Percentiles rank a stretch among this genome's conserved stretches.
phyloP scores from a whole-genome alignment of 176 grass and related monocot genomes.

The Musa schizocarpa region DNA sequence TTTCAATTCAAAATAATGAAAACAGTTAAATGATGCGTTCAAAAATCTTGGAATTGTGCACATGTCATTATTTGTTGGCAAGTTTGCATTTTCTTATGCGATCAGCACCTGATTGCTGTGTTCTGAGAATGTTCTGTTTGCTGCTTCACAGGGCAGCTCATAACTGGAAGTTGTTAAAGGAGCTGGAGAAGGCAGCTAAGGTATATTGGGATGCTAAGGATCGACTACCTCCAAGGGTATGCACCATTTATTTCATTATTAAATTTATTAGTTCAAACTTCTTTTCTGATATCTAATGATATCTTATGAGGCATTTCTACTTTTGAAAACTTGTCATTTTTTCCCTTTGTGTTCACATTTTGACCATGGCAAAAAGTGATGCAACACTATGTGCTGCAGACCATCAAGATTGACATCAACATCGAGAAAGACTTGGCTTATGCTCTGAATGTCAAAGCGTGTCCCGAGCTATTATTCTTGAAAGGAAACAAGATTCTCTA shows the following conservation, averaged over 20 bases:
- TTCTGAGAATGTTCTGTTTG: not conserved
- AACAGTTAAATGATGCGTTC: no score
- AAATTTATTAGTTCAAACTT: not conserved
- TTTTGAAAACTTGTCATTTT: not conserved
- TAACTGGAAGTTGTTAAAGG: slow-evolving; percentile 85
- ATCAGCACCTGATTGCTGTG: not conserved
- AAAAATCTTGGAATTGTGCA: no score
- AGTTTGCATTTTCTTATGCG: not conserved
- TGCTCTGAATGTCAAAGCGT: slow-evolving; percentile 81
- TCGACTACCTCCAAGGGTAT: slow-evolving; percentile 67
- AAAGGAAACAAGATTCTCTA: slow-evolving; percentile 81
- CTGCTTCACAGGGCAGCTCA: slow-evolving; percentile 48
- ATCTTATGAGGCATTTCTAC: not conserved
- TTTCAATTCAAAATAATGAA: no score
- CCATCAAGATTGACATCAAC: slow-evolving; percentile 86
- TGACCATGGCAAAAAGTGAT: not conserved
- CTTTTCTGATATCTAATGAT: not conserved
- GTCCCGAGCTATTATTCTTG: slow-evolving; percentile 82
- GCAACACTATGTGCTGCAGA: slow-evolving; percentile 44
- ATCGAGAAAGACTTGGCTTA: slow-evolving; percentile 75
- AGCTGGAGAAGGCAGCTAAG: slow-evolving; percentile 80
- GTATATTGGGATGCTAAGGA: slow-evolving; percentile 93
- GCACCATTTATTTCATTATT: not conserved
- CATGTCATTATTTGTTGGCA: not conserved
- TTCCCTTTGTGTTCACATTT: not conserved